Evolutionary conservation across 2,329 filamentous ascomycete genomes (phyloP).

Genomic region (Pyricularia sp.): DNA sequence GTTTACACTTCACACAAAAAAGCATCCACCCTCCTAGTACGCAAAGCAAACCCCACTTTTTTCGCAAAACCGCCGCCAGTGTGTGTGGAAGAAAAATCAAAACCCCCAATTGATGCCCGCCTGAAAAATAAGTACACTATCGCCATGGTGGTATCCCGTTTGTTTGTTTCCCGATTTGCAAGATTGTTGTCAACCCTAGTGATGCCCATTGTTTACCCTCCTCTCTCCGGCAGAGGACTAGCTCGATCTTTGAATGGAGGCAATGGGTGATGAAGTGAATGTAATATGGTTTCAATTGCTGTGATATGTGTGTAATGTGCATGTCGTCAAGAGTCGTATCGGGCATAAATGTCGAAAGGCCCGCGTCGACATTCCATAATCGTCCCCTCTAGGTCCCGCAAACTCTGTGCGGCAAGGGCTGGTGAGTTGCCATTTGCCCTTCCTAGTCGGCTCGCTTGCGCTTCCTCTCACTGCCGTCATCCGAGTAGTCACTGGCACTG

Average conservation of each 20-base stretch:
- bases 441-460: constrained; percentile 51
- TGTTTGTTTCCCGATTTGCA: background rate
- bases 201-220: background rate
- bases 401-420: background rate
- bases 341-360: constrained; percentile 17
- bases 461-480: constrained; percentile 36
- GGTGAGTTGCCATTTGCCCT: background rate
- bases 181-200: background rate
- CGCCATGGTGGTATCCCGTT: constrained; percentile 5
- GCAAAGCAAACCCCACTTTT: background rate
- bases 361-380: constrained; percentile 3
- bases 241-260: background rate
- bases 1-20: background rate
- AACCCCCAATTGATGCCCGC: background rate
- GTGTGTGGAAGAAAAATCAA: background rate
- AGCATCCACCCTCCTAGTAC: background rate
- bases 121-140: constrained; percentile 14
- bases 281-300: constrained; percentile 1
- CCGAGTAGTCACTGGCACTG: constrained; percentile 45
- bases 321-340: constrained; percentile 20
- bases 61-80: background rate
- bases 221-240: background rate
- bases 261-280: background rate
- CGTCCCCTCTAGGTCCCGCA: background rate
- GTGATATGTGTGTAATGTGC: background rate